These are phyloP conservation scores for Onygenales sp. DNA, from an alignment of 2,329 filamentous ascomycete species.

Conservation along the genomic window DNA sequence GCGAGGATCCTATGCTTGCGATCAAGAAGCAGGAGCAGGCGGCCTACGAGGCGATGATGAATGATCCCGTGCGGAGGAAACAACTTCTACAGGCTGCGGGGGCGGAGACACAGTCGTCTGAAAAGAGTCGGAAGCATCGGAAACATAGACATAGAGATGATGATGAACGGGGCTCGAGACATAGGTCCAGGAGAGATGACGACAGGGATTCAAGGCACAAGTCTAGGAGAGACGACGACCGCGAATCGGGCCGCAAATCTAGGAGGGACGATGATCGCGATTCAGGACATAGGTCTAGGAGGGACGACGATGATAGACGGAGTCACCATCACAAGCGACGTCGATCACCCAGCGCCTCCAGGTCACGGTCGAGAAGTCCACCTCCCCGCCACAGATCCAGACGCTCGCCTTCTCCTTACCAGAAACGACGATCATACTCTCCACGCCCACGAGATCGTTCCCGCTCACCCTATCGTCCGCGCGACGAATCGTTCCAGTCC, in stretches of 20 bases:
- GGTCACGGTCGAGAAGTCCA: slow-evolving; percentile 34
- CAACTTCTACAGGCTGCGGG: slow-evolving; percentile 53
- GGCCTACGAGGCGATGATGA: slow-evolving; percentile 53
- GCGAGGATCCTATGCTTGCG: slow-evolving; percentile 81
- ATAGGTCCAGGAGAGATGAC: slow-evolving; percentile 10
- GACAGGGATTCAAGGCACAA: slow-evolving; percentile 13
- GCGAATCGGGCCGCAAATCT: slow-evolving; percentile 9
- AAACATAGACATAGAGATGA: slow-evolving; percentile 23
- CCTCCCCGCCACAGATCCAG: slow-evolving; percentile 12
- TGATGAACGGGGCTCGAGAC: slow-evolving; percentile 14
- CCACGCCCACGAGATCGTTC: slow-evolving; percentile 19
- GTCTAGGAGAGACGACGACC: slow-evolving; percentile 19
- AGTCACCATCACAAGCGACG: slow-evolving; percentile 34
- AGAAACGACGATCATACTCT: slow-evolving; percentile 15
- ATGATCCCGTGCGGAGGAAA: slow-evolving; percentile 40
- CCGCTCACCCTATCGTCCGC: slow-evolving; percentile 28
- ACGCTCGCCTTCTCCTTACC: slow-evolving; percentile 14
- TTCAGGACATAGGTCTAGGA: too few species aligned
- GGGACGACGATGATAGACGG: slow-evolving; percentile 14
- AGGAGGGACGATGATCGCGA: slow-evolving; percentile 8
- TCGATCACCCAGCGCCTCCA: slow-evolving; percentile 33
- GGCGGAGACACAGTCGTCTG: slow-evolving; percentile 26
- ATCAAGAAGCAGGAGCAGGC: slow-evolving; percentile 90
- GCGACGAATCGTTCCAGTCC: slow-evolving; percentile 24
- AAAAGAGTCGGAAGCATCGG: slow-evolving; percentile 40